Percentiles rank a stretch among this genome's conserved stretches.
phyloP scores from a whole-genome alignment of 352 stramenopile genomes.

The Phytophthora podocarpi region DNA sequence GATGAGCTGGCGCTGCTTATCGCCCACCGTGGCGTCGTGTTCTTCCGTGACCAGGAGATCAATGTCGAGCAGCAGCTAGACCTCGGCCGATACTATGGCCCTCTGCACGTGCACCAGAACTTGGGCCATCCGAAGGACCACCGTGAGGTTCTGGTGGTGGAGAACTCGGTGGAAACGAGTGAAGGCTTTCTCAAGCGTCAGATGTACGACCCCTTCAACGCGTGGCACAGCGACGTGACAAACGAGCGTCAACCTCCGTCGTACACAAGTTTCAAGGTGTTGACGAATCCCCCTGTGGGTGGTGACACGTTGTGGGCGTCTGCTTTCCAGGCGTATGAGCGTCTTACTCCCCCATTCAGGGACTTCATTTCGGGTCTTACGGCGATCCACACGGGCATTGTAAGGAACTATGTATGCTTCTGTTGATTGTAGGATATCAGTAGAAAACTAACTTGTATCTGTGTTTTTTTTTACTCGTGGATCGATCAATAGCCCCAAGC shows the following conservation, averaged over 20 bases:
- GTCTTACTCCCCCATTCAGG: slow-evolving; percentile 40
- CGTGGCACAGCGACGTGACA: slow-evolving; percentile 47
- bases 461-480: no score
- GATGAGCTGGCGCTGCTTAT: slow-evolving; percentile 18
- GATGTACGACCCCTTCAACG: slow-evolving; percentile 32
- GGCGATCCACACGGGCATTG: slow-evolving; percentile 50
- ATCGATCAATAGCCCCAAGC: slow-evolving; percentile 16
- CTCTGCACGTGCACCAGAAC: slow-evolving; percentile 20
- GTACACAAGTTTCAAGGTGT: slow-evolving; percentile 29
- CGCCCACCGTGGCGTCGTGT: slow-evolving; percentile 12
- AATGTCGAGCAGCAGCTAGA: slow-evolving; percentile 14
- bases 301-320: slow-evolving; percentile 53
- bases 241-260: slow-evolving; percentile 40
- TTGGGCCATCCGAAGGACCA: slow-evolving; percentile 13
- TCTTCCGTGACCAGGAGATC: slow-evolving; percentile 23
- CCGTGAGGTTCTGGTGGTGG: slow-evolving; percentile 9
- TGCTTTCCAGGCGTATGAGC: slow-evolving; percentile 52
- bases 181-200: slow-evolving; percentile 20
- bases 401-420: neutral
- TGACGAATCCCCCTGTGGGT: slow-evolving; percentile 36
- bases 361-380: slow-evolving; percentile 43
- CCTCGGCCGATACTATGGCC: slow-evolving; percentile 15
- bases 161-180: slow-evolving; percentile 15
- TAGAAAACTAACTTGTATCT: neutral
- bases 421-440: no score